phyloP scores from a whole-genome alignment of 2,329 filamentous ascomycete species.

The Scytalidium lignicola region DNA sequence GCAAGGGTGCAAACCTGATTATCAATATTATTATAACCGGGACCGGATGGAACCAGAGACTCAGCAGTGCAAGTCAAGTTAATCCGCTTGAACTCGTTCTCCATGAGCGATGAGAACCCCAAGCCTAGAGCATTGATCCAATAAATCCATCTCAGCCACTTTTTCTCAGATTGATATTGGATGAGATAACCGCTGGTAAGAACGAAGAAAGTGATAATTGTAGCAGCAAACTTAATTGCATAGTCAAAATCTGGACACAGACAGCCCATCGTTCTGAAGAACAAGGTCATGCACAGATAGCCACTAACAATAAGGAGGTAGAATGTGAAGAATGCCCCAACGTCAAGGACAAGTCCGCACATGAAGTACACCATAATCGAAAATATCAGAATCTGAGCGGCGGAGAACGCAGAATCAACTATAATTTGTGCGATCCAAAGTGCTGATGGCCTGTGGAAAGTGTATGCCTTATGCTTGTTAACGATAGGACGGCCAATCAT shows the following conservation, averaged over 20 bases:
- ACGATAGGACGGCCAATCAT: slow-evolving; percentile 75
- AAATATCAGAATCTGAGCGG: slow-evolving; percentile 66
- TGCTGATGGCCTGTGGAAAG: slow-evolving; percentile 76
- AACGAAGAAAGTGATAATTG: slow-evolving; percentile 77
- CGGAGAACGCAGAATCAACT: slow-evolving; percentile 69
- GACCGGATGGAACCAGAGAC: slow-evolving; percentile 67
- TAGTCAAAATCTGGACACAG: slow-evolving; percentile 78
- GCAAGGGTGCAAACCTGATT: slow-evolving; percentile 78
- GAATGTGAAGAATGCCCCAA: slow-evolving; percentile 74
- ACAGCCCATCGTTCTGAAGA: slow-evolving; percentile 72
- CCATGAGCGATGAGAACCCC: slow-evolving; percentile 73
- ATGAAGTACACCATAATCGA: slow-evolving; percentile 77
- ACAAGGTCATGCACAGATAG: slow-evolving; percentile 69
- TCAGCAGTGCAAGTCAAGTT: slow-evolving; percentile 63
- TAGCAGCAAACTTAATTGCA: slow-evolving; percentile 75
- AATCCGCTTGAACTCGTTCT: slow-evolving; percentile 74
- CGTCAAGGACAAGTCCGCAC: slow-evolving; percentile 61
- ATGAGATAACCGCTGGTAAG: slow-evolving; percentile 80
- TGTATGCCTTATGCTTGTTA: slow-evolving; percentile 79
- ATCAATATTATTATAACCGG: slow-evolving; percentile 63
- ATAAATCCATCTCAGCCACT: slow-evolving; percentile 76
- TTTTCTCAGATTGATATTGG: slow-evolving; percentile 68
- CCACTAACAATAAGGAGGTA: slow-evolving; percentile 64
- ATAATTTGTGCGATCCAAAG: slow-evolving; percentile 80
- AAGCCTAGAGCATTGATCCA: slow-evolving; percentile 72